Percentiles rank a stretch among this genome's conserved stretches.
Evolutionary conservation across 805 yeast genomes (phyloP).

Genomic region (Schizosaccharomyces japonicus): DNA sequence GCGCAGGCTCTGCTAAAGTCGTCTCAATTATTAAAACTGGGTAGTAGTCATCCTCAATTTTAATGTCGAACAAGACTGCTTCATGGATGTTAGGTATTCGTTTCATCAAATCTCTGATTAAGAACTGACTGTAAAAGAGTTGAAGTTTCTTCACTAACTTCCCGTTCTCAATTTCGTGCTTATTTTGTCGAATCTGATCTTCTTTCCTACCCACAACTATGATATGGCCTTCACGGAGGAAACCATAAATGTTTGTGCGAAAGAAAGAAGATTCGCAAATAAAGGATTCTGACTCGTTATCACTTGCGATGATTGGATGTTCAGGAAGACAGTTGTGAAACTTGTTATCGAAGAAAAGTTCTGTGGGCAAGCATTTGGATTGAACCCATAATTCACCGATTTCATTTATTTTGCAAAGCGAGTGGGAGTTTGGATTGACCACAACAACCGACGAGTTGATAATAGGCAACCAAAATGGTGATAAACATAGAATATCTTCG

Average conservation of each 20-base stretch:
- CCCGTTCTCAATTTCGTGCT: constrained; percentile 23
- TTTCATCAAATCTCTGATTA: constrained; percentile 61
- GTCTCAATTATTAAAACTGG: constrained; percentile 75
- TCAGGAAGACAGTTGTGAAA: neutral
- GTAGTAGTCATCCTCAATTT: constrained; percentile 52
- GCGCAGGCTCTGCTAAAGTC: constrained; percentile 21
- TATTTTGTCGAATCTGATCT: constrained; percentile 63
- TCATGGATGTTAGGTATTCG: constrained; percentile 64
- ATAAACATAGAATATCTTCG: constrained; percentile 30
- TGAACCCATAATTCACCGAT: constrained; percentile 96
- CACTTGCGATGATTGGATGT: neutral
- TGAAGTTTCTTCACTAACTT: constrained; percentile 14
- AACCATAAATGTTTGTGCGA: constrained; percentile 83
- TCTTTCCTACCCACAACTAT: constrained; percentile 76
- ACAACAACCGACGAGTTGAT: constrained; percentile 86
- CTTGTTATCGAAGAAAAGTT: constrained; percentile 29
- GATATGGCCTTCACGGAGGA: constrained; percentile 63
- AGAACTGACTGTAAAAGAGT: constrained; percentile 71
- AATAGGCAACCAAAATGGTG: constrained; percentile 80
- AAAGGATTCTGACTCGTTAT: neutral
- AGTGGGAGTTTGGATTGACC: constrained; percentile 75
- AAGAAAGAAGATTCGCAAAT: constrained; percentile 34
- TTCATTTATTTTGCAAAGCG: constrained; percentile 46
- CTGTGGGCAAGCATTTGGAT: constrained; percentile 71
- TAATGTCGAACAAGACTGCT: constrained; percentile 73